Evolutionary conservation across 768 basidiomycete species (phyloP).

Genomic region (Brasilioporus rufonigricans): DNA sequence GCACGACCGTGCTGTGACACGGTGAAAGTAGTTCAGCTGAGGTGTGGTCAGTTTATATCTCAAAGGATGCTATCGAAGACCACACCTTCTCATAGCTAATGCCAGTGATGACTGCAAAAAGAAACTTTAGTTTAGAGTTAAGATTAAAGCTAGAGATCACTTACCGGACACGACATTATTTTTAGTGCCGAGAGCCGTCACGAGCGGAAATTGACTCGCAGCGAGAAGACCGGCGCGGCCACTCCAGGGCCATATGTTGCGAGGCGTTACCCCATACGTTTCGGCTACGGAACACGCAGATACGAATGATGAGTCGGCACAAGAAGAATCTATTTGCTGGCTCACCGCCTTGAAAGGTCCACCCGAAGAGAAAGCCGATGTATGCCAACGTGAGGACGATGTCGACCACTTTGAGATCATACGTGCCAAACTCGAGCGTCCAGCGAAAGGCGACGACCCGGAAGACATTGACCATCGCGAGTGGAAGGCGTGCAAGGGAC

Average conservation of each 20-base stretch:
- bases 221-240: constrained; percentile 33
- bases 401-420: constrained; percentile 41
- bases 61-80: not conserved
- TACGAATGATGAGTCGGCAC: not conserved
- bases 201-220: constrained; percentile 39
- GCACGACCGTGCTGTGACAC: constrained; percentile 46
- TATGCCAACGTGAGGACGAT: constrained; percentile 47
- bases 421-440: constrained; percentile 44
- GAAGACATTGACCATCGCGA: constrained; percentile 42
- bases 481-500: constrained; percentile 38
- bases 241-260: constrained; percentile 24
- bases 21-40: constrained; percentile 44
- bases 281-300: constrained; percentile 8
- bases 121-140: not conserved
- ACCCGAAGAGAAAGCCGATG: constrained; percentile 41
- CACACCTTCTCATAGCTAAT: constrained; percentile 28
- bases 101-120: constrained; percentile 28
- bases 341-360: constrained; percentile 48
- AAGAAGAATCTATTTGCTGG: not conserved
- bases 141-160: not conserved
- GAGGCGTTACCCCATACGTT: not conserved
- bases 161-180: constrained; percentile 44
- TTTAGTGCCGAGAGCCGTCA: constrained; percentile 47
- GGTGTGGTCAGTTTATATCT: not conserved
- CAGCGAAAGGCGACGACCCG: constrained; percentile 50